A percentile compares a stretch with the other conserved stretches of the same genome.
These are phyloP conservation scores for Candida arabinofermentans DNA, from an alignment of 805 yeast species.

Conservation along the genomic window DNA sequence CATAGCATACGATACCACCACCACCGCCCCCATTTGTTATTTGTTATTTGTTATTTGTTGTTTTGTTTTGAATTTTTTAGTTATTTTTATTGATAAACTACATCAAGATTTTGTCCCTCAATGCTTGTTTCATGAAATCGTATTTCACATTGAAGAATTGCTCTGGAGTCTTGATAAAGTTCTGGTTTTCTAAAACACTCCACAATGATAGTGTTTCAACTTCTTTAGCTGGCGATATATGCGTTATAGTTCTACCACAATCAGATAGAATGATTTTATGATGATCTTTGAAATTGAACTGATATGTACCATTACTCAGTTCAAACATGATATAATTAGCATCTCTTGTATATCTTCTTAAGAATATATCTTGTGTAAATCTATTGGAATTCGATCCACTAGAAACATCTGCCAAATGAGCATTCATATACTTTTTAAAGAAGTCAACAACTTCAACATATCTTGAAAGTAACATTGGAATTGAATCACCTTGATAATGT, in stretches of 20 bases:
- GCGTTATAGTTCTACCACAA: constrained; percentile 71
- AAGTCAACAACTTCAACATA: constrained; percentile 83
- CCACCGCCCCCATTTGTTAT: no score
- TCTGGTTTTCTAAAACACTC: constrained; percentile 43
- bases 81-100: no score
- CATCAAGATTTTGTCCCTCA: constrained; percentile 36
- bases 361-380: constrained; percentile 63
- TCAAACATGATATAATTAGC: constrained; percentile 86
- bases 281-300: constrained; percentile 94
- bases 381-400: constrained; percentile 44
- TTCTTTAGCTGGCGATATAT: constrained; percentile 72
- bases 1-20: no score
- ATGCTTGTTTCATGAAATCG: constrained; percentile 62
- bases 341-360: constrained; percentile 79
- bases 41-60: no score
- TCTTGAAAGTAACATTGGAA: constrained; percentile 51
- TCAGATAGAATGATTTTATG: constrained; percentile 80
- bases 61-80: no score
- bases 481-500: constrained; percentile 38
- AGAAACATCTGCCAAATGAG: constrained; percentile 78
- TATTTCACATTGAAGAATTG: constrained; percentile 45
- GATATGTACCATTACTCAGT: constrained; percentile 86
- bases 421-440: constrained; percentile 88
- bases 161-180: constrained; percentile 39
- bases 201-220: constrained; percentile 61